Evolutionary conservation across 192 early-diverging fungal genomes (phyloP), one percentile per base, ranked within the genome.

Genomic region (Coemansia furcata): DNA sequence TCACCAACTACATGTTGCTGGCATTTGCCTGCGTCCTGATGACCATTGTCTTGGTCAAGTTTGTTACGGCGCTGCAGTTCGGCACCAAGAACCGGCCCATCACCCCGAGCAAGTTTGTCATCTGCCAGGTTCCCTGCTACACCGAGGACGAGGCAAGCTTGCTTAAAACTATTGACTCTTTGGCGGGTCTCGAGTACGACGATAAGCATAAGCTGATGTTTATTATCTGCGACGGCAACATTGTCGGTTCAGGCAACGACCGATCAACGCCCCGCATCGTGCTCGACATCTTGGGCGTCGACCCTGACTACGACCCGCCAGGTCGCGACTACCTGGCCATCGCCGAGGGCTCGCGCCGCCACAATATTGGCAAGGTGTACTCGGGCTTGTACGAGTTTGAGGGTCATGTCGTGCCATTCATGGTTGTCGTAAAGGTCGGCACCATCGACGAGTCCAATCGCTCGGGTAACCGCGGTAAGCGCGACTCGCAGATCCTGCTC

Each of bases 341-440:
- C 19, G 96, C 93, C 43, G 95, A 96, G 69, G 95, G 95, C 21
- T 87, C 88, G 59, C 90, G 90, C 72, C 95, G 95, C 72, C 87
- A 91, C 78, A 99, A 99, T 80, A 95, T 94, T 87, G 97, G 83
- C 71, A 92, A 98, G 77, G 91, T 99, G n/a, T 99, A 99, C 77
- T 97, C 95, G 47, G 97, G 97, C 57, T 79, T 98, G 43, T 96
- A 95, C 72, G 94, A 97, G 68, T 82, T 87, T 60, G 89, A 91
- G 62, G 95, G 95, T 6, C 94, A 92, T 64, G 86, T 87, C 14
- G 95, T 99, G 4, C 97, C 97, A 8, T 98, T 92, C 65, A 91
- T 99, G 67, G 95, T 99, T 1, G 91, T 97, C 10, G 96, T 88
- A 68, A 99, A 99, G 80, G 92, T 93, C 42, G 97, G 97, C 71